A percentile compares a stretch with the other conserved stretches of the same genome.
These are phyloP conservation scores for Chrysoporthe puriensis DNA, from an alignment of 2,329 filamentous ascomycete genomes.

Conservation along the genomic window DNA sequence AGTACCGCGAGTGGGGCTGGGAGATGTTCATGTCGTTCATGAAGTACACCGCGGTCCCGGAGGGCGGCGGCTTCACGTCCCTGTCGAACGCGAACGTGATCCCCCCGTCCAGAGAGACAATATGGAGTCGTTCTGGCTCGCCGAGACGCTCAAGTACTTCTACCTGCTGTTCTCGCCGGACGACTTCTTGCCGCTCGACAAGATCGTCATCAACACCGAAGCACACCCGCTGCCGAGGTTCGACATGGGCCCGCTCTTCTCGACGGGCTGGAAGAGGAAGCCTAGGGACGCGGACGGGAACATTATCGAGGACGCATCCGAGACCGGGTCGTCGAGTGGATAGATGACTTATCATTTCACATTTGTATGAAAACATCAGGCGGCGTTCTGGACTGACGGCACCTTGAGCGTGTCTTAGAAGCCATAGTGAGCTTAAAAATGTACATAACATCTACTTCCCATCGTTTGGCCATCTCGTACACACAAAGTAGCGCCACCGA, in stretches of 20 bases:
- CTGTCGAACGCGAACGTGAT: constrained; percentile 74
- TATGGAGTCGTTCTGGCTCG: constrained; percentile 99
- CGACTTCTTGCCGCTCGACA: constrained; percentile 80
- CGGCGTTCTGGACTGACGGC: background rate
- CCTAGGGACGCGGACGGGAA: constrained; percentile 55
- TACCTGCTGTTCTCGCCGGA: constrained; percentile 89
- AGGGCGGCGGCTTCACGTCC: constrained; percentile 81
- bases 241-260: constrained; percentile 75
- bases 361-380: background rate
- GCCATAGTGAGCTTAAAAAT: background rate
- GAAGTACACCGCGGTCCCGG: constrained; percentile 78
- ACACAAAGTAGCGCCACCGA: background rate
- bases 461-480: background rate
- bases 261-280: constrained; percentile 80
- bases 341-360: background rate
- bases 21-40: constrained; percentile 95
- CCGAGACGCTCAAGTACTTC: constrained; percentile 97
- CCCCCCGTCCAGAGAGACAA: constrained; percentile 79
- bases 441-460: background rate
- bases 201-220: constrained; percentile 94
- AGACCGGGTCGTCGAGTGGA: background rate
- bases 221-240: constrained; percentile 90
- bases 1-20: constrained; percentile 97
- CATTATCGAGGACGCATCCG: constrained; percentile 35
- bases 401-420: background rate